These are phyloP conservation scores for Wickerhamomyces canadensis DNA, from an alignment of 805 yeast genomes.

Conservation along the genomic window DNA sequence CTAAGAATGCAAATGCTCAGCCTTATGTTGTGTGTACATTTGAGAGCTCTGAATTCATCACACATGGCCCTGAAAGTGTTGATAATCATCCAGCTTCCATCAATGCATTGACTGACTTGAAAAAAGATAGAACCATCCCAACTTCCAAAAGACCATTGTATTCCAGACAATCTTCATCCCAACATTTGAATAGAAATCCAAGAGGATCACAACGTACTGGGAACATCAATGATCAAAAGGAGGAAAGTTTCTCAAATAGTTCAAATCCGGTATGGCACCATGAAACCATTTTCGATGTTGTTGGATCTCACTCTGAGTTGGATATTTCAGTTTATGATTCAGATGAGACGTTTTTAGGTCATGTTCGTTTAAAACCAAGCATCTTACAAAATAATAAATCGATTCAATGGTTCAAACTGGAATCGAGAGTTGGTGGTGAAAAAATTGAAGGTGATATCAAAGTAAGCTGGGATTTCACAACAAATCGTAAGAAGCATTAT, in stretches of 20 bases:
- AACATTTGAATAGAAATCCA: constrained; percentile 27
- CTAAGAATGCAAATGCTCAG: constrained; percentile 49
- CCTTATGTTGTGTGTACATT: constrained; percentile 91
- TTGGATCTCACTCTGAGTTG: constrained; percentile 75
- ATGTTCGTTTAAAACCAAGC: constrained; percentile 66
- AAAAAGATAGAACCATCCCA: constrained; percentile 16
- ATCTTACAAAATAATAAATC: constrained; percentile 25
- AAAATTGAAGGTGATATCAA: constrained; percentile 72
- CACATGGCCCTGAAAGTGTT: constrained; percentile 61
- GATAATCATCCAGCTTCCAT: constrained; percentile 27
- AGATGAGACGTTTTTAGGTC: constrained; percentile 84
- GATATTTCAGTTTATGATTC: constrained; percentile 92
- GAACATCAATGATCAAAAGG: neutral
- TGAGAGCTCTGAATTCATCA: constrained; percentile 86
- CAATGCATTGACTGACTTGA: constrained; percentile 10
- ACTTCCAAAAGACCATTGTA: constrained; percentile 32
- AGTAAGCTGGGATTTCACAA: constrained; percentile 67
- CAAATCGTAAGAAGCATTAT: constrained; percentile 66
- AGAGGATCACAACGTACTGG: constrained; percentile 10
- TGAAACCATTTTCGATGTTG: constrained; percentile 87
- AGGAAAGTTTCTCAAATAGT: constrained; percentile 25
- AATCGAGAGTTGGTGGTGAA: constrained; percentile 72
- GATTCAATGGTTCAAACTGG: constrained; percentile 70
- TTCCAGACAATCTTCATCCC: constrained; percentile 40
- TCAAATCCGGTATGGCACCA: constrained; percentile 87